Percentiles rank a stretch among this genome's conserved stretches.
Conservation (phyloP, 1,284 basidiomycete genomes). For the Phylloboletellus chloephorus region DNA sequence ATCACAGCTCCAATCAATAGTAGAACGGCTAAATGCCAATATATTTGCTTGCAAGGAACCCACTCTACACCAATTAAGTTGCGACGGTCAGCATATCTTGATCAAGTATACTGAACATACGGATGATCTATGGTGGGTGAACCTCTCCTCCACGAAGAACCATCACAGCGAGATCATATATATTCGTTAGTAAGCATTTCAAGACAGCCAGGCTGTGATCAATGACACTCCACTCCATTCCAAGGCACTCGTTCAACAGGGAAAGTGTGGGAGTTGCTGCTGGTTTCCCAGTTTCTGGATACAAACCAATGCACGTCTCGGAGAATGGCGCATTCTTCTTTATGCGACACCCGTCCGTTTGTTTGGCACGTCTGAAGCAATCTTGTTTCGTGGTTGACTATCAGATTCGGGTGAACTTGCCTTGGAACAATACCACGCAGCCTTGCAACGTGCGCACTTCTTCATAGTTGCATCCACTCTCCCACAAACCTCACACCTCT, state of each 20-base stretch:
- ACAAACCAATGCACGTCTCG: constrained; percentile 30
- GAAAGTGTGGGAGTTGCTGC: constrained; percentile 16
- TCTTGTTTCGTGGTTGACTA: constrained; percentile 1
- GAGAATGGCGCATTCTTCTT: constrained; percentile 19
- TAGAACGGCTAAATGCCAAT: constrained; percentile 16
- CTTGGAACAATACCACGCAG: constrained; percentile 30
- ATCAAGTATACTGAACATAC: constrained; percentile 6
- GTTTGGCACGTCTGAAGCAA: constrained; percentile 22
- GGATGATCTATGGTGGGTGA: constrained; percentile 6
- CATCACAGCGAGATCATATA: constrained; percentile 1
- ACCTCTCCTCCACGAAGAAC: background rate
- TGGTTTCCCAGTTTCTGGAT: constrained; percentile 27
- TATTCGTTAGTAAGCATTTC: background rate
- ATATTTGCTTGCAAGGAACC: constrained; percentile 1
- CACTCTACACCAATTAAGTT: constrained; percentile 5
- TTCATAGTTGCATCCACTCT: constrained; percentile 20
- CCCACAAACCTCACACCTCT: constrained; percentile 23
- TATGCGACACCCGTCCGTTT: constrained; percentile 23
- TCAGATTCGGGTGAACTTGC: constrained; percentile 10
- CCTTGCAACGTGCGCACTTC: constrained; percentile 27
- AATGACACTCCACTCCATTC: constrained; percentile 13
- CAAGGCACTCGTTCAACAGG: constrained; percentile 17
- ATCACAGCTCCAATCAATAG: constrained; percentile 53
- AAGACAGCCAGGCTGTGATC: constrained; percentile 3
- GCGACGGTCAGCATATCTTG: background rate